Base-by-base conservation (phyloP, 2,329 filamentous ascomycete species). In the Sporothrix pallida region DNA sequence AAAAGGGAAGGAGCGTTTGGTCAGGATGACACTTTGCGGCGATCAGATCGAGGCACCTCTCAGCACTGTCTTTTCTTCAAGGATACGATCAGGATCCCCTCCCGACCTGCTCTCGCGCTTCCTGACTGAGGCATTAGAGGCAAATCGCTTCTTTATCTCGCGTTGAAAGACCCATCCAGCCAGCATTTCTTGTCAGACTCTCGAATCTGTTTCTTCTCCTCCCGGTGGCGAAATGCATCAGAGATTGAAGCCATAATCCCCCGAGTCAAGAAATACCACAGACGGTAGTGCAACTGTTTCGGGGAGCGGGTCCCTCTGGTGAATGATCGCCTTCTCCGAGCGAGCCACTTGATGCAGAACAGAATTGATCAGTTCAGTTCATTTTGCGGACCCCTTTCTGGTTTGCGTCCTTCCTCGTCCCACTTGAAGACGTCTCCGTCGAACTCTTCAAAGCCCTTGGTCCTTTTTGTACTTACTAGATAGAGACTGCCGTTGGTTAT, bases 321-420 rank as follows among this genome's bases (percentile, higher is more conserved):
- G 65, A 68, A 68, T 68, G 65, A 68, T 52, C 65, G 44, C 65
- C 44, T 65, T 15, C 42, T 65, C 42, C 42, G 37, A 12, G 62
- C 62, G 15, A 65, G 62, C 42, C 62, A 65, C 0, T 48, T 10
- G 46, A 68, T 23, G 42, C 62, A 48, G 20, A 15, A 26, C 58
- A 48, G 48, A 67, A 26, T 48, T 67, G 62, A 26, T 42, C 37
- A 7, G 58, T 42, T 48, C 37, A 63, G 31, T 20, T 48, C 62
- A 46, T 65, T 65, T 65, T 10, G 46, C 23, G 23, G 20, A 6
- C 23, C 44, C 65, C 26, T 52, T 68, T 52, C 13, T 3, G 13
- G 13, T 37, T 42, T 10, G 44, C 50, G 44, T 23, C 37, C n/a
- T 62, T 42, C 8, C 7, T 37, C 23, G 23, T 37, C 31, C 31